phyloP scores from a whole-genome alignment of 2,329 filamentous ascomycete species.

The Zarea fungicola region DNA sequence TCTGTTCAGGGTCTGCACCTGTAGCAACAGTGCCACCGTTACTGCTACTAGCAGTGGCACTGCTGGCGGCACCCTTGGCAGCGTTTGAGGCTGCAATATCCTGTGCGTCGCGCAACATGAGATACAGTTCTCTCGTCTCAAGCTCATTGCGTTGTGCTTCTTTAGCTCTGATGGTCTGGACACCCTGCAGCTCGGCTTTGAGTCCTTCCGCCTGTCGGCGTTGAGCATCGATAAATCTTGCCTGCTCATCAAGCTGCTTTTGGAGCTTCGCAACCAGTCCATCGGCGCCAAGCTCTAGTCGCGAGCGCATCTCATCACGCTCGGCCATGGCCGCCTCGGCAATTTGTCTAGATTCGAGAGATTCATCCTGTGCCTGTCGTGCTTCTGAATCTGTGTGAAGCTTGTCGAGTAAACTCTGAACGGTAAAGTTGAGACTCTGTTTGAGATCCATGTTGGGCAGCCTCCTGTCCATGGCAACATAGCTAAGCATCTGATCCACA shows the following conservation, averaged over 20 bases:
- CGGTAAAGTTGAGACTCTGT: constrained; percentile 94
- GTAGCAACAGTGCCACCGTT: constrained; percentile 46
- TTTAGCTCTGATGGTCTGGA: constrained; percentile 80
- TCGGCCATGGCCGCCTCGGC: constrained; percentile 95
- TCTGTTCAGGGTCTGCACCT: constrained; percentile 62
- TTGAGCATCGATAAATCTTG: constrained; percentile 84
- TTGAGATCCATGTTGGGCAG: constrained; percentile 96
- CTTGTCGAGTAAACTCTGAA: constrained; percentile 91
- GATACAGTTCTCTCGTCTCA: constrained; percentile 91
- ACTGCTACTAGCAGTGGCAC: constrained; percentile 28
- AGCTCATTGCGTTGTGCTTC: constrained; percentile 93
- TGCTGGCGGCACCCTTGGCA: constrained; percentile 46
- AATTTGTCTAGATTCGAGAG: constrained; percentile 82
- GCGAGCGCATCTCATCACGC: constrained; percentile 86
- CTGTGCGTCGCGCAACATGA: constrained; percentile 96
- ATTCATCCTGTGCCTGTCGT: constrained; percentile 85
- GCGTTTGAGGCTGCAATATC: constrained; percentile 89
- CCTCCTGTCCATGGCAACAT: constrained; percentile 95
- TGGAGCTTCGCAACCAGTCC: constrained; percentile 90
- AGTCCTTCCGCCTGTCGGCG: constrained; percentile 78
- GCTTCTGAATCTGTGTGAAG: constrained; percentile 95
- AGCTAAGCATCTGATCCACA: constrained; percentile 97
- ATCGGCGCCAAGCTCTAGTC: constrained; percentile 86
- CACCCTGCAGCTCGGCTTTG: constrained; percentile 82
- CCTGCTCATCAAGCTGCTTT: constrained; percentile 88